Base-by-base conservation (phyloP, 2,329 filamentous ascomycete genomes). In the Penicillium sp. region DNA sequence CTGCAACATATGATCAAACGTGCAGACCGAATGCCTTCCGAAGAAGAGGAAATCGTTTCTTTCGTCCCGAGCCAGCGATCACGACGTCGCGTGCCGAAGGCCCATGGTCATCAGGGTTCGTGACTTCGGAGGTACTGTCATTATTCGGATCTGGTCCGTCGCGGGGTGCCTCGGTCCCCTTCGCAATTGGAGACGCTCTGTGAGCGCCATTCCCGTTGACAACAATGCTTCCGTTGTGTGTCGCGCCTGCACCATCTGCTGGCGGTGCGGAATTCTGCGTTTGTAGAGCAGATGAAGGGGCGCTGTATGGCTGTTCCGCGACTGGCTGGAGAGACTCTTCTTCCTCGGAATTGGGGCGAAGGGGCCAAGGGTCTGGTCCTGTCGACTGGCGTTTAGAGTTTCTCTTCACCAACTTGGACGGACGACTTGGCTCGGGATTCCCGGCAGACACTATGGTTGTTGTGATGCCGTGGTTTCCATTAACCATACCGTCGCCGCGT, bases 41-140 rank as follows among this genome's bases (percentile, higher is more conserved):
- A 45, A 75, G 60, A 49, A 69, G 61, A 8, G 68, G 68, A 45
- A 75, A 74, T 49, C 69, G 69, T 56, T 72, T 75, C 62, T 74
- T 75, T 51, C 71, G 72, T 32, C 66, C 70, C 19, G 61, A 61
- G 5, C 61, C 59, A 37, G 64, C 61, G 31, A 68, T 62, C n/a
- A 64, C 62, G 17, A 69, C 58, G 31, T 69, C 61, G n/a, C 58
- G 55, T 19, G 57, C 63, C 3, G 50, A 42, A 6, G 29, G 45
- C 7, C 54, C 48, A 22, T 49, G 47, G 2, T 58, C 52, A 34
- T 59, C 55, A 3, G 46, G 49, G 26, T 37, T 53, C 3, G 53
- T 54, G 34, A 53, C 43, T 13, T 58, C 54, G 9, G 54, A 55
- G 19, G 32, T 43, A 22, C 41, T 51, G 17, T 56, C 52, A n/a